Evolutionary conservation across 2,329 filamentous ascomycete genomes (phyloP), one percentile per base, ranked within the genome.

Genomic region (Botrytis aclada): DNA sequence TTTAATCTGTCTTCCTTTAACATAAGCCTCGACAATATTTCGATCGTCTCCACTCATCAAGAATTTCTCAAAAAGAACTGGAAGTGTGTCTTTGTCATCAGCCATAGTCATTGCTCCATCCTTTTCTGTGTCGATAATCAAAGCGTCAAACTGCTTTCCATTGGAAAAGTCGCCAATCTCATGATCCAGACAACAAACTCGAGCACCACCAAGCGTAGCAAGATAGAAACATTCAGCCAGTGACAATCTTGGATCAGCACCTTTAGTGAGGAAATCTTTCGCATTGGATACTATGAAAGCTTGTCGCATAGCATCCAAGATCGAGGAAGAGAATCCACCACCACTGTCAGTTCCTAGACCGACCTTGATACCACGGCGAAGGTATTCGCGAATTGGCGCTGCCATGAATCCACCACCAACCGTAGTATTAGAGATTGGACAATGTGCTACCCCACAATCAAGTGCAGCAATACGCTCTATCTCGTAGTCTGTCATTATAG

Each of bases 31-130:
- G 77, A 86, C 87, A 7, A 94, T 94, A 81, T 97, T 97, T 76
- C 95, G 85, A 82, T 98, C 95, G 83, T 98, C 94, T 0, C 95
- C 95, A 75, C 88, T 92, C 83, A 93, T 98, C 75, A 98, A 84
- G 94, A 95, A 98, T 85, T 98, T 98, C 71, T 93, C 92, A 0
- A 97, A 81, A 4, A 73, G 37, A 25, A 73, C 72, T 25, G 58
- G 64, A 37, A 76, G 20, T 29, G 47, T 39, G 22, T 76, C 74
- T n/a, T 63, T 66, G 2, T 58, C 65, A 56, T 76, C 74, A 41
- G 64, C 43, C 37, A 71, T 51, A 29, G 75, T 76, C 41, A 72
- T 73, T 39, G 72, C 69, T 34, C 58, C 62, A 8, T 76, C 70
- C 81, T 97, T 93, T 0, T 97, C 93, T 62, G 90, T 89, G 0